Conservation (phyloP, 257 asterid genomes). For the Plantago ovata region DNA sequence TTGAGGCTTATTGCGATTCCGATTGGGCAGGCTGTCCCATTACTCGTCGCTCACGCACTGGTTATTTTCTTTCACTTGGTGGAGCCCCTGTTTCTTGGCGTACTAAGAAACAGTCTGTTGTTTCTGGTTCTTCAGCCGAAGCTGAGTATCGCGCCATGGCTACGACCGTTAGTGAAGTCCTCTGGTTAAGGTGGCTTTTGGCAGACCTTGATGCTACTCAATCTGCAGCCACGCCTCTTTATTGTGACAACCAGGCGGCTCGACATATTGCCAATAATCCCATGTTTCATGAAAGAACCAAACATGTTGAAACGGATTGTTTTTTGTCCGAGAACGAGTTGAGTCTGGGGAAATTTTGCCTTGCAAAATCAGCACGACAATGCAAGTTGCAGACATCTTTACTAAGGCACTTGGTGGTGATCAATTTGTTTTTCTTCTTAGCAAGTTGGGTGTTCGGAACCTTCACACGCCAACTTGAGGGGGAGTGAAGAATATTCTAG, state of each 20-base stretch:
- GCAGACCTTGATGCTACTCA: background rate
- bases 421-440: background rate
- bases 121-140: background rate
- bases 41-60: background rate
- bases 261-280: background rate
- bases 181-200: background rate
- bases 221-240: background rate
- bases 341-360: background rate
- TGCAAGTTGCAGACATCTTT: background rate
- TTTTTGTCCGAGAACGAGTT: background rate
- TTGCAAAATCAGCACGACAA: background rate
- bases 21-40: too few species aligned
- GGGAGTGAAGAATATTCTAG: too few species aligned
- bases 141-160: conserved; percentile 2
- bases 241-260: background rate
- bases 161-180: background rate
- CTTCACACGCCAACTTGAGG: too few species aligned
- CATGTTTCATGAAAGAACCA: background rate
- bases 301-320: conserved; percentile 1
- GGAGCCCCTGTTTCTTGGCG: background rate
- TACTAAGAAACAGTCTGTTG: background rate
- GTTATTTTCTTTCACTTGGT: background rate
- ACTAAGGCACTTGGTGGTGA: background rate
- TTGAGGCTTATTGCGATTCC: too few species aligned
- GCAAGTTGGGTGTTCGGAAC: too few species aligned